Conservation (phyloP, 129 eudicot genomes). For the Silybum marianum region DNA sequence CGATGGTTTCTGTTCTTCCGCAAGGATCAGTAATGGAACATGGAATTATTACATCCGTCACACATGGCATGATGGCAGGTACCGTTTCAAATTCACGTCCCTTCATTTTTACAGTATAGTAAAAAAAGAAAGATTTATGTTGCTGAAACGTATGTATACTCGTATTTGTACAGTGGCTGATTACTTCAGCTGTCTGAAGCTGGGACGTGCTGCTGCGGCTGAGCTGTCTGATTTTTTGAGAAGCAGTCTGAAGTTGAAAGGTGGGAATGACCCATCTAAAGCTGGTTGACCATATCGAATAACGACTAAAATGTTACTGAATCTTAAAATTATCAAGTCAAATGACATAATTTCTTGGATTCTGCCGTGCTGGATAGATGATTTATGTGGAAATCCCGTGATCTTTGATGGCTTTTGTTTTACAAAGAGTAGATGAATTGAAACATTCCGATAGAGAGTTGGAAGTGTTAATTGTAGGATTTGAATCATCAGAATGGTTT, state of each 20-base stretch:
- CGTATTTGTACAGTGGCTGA: conserved; percentile 55
- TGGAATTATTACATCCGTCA: conserved; percentile 82
- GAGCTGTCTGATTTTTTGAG: conserved; percentile 65
- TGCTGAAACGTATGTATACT: neutral
- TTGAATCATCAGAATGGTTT: neutral
- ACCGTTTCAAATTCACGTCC: neutral
- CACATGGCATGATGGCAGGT: conserved; percentile 93
- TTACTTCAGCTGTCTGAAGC: conserved; percentile 67
- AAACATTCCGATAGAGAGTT: neutral
- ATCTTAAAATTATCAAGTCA: neutral
- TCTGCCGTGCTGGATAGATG: neutral
- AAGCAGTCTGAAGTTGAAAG: conserved; percentile 47
- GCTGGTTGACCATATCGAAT: conserved; percentile 37
- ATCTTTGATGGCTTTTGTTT: neutral
- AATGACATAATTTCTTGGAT: neutral
- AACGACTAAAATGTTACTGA: neutral
- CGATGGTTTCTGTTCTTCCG: conserved; percentile 47
- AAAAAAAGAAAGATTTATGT: neutral
- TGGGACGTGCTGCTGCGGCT: conserved; percentile 76
- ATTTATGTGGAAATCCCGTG: neutral
- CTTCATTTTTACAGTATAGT: neutral
- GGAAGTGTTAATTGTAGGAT: neutral
- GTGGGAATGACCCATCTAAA: conserved; percentile 40
- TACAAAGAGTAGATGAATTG: neutral
- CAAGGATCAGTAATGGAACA: conserved; percentile 51